Base-by-base conservation (phyloP, 495 filamentous ascomycete genomes). In the Poronia punctata region DNA sequence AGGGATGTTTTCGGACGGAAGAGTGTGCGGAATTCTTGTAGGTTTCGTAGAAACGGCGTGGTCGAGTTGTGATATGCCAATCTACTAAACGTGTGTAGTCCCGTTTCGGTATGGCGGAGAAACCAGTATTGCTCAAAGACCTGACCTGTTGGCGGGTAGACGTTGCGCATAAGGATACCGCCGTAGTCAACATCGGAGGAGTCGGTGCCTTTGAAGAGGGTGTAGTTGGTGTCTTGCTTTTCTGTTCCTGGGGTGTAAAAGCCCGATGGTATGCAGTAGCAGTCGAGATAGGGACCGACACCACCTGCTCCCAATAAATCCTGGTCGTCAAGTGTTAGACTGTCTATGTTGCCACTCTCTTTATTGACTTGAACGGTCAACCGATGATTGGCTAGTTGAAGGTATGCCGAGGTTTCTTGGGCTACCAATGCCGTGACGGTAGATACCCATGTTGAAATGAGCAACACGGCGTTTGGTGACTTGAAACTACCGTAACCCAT, bases 91-190 rank as follows among this genome's bases (percentile, higher is more conserved):
- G 68, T 67, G 38, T 78, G 71, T 22, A 77, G 40, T 1, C 75
- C 73, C 0, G 74, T 76, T 42, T 78, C 74, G 12, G 68, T 69
- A 20, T 75, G 71, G 12, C 74, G 52, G 6, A 77, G 54, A 35
- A 76, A 76, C 74, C 68, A 78, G 50, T 73, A 75, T 28, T 78
- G 75, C 37, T 77, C 66, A 38, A 79, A 62, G 9, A 60, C 55
- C 46, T 75, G 72, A 7, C 71, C 66, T 0, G 71, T 75, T 0
- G 65, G 60, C 1, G 67, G 57, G 36, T 76, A 77, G 0, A 62
- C 69, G 32, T 77, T 71, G 9, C 57, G 67, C 52, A 78, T 58
- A 27, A 71, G 60, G 7, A 77, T 60, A 2, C 74, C 71, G 5
- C 66, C 73, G 33, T 70, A 76, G 3, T 57, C 37, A 1, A 60